Conservation (phyloP, 306 rosid species). For the Ziziphus jujuba region DNA sequence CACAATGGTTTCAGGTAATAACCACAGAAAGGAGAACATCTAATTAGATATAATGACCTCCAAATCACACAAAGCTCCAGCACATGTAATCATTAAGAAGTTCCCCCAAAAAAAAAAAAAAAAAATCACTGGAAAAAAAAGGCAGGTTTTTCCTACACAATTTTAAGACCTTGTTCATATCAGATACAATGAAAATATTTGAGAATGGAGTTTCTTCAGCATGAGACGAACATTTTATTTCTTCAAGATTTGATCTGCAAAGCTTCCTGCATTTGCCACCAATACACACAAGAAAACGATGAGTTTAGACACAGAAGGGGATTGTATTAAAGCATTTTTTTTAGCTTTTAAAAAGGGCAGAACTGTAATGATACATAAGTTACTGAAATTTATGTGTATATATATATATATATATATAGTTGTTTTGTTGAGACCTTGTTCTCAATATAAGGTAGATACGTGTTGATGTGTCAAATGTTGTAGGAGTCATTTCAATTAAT, state of each 20-base stretch:
- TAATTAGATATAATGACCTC: not conserved
- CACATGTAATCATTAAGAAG: not conserved
- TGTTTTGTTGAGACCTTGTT: no score
- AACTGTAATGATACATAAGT: no score
- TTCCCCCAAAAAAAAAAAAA: no score
- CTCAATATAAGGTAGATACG: no score
- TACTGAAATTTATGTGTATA: no score
- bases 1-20: constrained; percentile 1
- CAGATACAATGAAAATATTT: not conserved
- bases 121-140: constrained; percentile 2
- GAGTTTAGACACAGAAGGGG: no score
- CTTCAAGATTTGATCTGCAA: constrained; percentile 21
- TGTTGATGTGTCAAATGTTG: no score
- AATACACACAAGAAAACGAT: not conserved
- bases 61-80: constrained; percentile 10
- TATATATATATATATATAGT: no score
- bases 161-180: constrained; percentile 4
- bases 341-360: no score
- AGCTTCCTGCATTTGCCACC: constrained; percentile 30
- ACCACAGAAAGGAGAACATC: not conserved
- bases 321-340: not conserved
- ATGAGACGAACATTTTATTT: constrained; percentile 23
- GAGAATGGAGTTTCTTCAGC: constrained; percentile 16
- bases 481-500: no score
- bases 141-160: not conserved